phyloP scores from a whole-genome alignment of 441 rosid genomes.

The Syzygium syzygioides region DNA sequence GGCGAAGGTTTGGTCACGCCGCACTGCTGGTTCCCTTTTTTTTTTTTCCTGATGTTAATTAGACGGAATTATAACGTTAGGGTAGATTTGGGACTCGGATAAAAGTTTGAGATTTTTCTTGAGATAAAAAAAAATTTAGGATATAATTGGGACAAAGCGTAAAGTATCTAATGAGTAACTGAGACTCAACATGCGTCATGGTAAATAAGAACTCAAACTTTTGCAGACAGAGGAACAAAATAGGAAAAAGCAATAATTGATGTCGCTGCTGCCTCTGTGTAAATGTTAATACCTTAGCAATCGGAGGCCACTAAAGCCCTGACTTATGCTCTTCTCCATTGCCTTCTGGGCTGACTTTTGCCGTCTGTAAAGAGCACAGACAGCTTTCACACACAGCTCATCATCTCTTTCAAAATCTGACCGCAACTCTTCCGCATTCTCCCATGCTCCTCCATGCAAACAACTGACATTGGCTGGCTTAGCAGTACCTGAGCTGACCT shows the following conservation, averaged over 20 bases:
- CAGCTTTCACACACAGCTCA: constrained; percentile 26
- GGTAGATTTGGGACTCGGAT: too few species aligned
- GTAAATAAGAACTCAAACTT: not conserved
- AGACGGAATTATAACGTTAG: too few species aligned
- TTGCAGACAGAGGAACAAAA: not conserved
- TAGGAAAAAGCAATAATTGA: not conserved
- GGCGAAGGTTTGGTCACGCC: too few species aligned
- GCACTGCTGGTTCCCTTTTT: too few species aligned
- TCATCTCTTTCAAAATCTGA: constrained; percentile 13
- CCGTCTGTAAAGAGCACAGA: constrained; percentile 28
- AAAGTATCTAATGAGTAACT: not conserved
- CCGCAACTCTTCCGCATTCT: constrained; percentile 11
- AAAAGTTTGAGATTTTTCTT: too few species aligned
- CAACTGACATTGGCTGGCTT: not conserved
- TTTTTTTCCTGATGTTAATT: too few species aligned
- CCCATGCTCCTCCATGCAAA: constrained; percentile 5
- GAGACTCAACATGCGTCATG: not conserved
- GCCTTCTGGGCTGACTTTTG: not conserved
- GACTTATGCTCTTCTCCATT: not conserved
- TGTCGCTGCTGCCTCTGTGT: not conserved
- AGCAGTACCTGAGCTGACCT: not conserved
- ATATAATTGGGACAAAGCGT: too few species aligned
- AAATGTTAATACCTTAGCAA: not conserved
- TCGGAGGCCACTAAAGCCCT: not conserved
- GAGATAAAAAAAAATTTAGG: too few species aligned